Evolutionary conservation across 129 eudicot genomes (phyloP), one percentile per base, ranked within the genome.

Genomic region (Oenanthe sinensis): DNA sequence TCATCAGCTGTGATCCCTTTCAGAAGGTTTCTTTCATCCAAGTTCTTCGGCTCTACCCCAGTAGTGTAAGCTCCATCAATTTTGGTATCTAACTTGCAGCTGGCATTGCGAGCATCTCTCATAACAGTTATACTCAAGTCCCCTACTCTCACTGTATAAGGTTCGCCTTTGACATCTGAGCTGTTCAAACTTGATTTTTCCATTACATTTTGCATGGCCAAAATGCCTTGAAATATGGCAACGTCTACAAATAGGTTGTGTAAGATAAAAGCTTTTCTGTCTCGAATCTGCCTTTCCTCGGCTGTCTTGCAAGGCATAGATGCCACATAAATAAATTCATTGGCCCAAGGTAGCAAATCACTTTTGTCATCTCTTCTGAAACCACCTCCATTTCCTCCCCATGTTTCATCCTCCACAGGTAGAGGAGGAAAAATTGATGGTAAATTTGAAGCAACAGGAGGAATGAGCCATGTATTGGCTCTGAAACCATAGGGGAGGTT

Each of bases 351-450:
- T 78, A 92, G 79, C 78, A 89, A 44, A 89, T 96, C 96, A 63
- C 88, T 87, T 92, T 87, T 87, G 8, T 92, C 97, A 81, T 92
- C 97, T 85, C 97, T 87, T 84, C 99, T 96, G 16, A 89, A 85
- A 70, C 99, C 99, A 40, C 99, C 99, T 55, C 99, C 99, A 83
- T 92, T 89, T 71, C 97, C 99, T 77, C 99, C 99, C 99, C 99
- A 96, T 60, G 87, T 81, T 85, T 96, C 97, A 77, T 96, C 99
- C 86, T 96, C 99, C 46, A 87, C 81, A 33, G 97, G 99, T 36
- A 96, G 93, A 84, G 96, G 90, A 63, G 97, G 97, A 74, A 92
- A 96, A 81, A 81, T 67, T n/a, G 97, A 83, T 37, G 95, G 96
- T 52, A 84, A 85, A 78, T 86, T 95, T 50, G 97, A 95, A 77